These are phyloP conservation scores for Claviceps purpurea DNA, from an alignment of 2,329 filamentous ascomycete species.

Conservation along the genomic window DNA sequence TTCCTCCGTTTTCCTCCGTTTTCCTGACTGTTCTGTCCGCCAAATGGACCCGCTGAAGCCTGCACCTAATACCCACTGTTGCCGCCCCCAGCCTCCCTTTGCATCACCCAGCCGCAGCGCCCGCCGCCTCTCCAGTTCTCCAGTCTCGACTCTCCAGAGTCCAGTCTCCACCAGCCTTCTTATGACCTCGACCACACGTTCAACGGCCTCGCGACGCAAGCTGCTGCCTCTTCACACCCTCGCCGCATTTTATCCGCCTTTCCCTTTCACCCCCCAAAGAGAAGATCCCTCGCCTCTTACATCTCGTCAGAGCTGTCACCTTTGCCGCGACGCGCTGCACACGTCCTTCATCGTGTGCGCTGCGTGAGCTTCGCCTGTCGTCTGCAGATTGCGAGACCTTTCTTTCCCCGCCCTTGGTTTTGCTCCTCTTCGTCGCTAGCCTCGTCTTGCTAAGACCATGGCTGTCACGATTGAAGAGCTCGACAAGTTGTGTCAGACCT, in stretches of 20 bases:
- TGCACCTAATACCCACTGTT: no score
- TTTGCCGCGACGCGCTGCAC: conserved; percentile 12
- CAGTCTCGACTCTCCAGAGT: not conserved
- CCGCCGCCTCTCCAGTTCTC: no score
- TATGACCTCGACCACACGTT: conserved; percentile 1
- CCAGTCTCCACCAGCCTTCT: not conserved
- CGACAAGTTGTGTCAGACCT: conserved; percentile 89
- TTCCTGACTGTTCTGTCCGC: no score
- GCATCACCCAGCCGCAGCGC: no score
- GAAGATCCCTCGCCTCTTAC: not conserved
- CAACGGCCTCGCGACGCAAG: not conserved
- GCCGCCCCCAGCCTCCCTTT: no score
- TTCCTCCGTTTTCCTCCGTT: no score
- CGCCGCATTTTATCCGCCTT: conserved; percentile 4
- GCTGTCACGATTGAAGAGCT: conserved; percentile 77
- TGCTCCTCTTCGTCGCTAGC: conserved; percentile 17
- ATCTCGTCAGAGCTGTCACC: not conserved
- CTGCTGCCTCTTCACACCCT: conserved; percentile 4
- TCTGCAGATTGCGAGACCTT: conserved; percentile 9
- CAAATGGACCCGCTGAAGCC: no score
- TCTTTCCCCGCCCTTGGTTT: conserved; percentile 15
- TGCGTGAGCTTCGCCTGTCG: conserved; percentile 12
- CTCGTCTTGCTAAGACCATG: conserved; percentile 32
- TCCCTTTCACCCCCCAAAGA: not conserved
- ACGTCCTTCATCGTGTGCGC: conserved; percentile 12